Evolutionary conservation across 192 early-diverging fungal genomes (phyloP), one percentile per base, ranked within the genome.

Genomic region (Mortierella alpina): DNA sequence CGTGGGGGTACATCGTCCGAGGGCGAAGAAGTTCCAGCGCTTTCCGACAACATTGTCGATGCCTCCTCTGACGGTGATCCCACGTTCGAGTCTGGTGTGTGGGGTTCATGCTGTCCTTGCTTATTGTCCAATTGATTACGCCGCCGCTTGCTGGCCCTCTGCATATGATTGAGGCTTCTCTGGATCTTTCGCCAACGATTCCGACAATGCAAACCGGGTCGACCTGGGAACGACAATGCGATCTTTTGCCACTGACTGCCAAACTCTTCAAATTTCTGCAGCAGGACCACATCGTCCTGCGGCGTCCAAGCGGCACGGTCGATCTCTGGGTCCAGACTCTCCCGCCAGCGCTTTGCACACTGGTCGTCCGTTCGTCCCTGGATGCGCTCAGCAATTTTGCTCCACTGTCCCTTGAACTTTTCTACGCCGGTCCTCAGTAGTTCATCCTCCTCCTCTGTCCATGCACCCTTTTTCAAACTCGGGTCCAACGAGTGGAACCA

Each of bases 261-360:
- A 56, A 78, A 89, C 55, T 93, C 90, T 14, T 75, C 72, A 69
- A 86, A 91, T 70, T 90, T 90, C 23, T 89, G 84, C 58, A 92
- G 73, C 46, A 94, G 70, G 4, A 89, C 65, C 1, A 72, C 73
- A 72, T 94, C 92, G 46, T 94, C 92, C 45, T 91, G 89, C 7
- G 89, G 81, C 7, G 84, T 88, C 92, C 92, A 94, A 42, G 89
- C 88, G 23, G 89, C 88, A 8, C 92, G 87, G 48, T 94, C 90
- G 17, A 94, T 94, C 9, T 87, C 83, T 12, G 95, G 95, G 78
- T 97, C 94, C 46, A 97, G 84, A 59, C 91, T 90, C 84, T 97
- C 96, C 23, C 91, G 86, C 91, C 95, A 97, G 40, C 96, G 86
- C 72, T 96, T 96, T 44, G 95, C 93, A 70, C 96, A 97, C 70